Evolutionary conservation across 169 alveolate species (phyloP), one percentile per base, ranked within the genome.

Genomic region (Plasmodium gonderi): DNA sequence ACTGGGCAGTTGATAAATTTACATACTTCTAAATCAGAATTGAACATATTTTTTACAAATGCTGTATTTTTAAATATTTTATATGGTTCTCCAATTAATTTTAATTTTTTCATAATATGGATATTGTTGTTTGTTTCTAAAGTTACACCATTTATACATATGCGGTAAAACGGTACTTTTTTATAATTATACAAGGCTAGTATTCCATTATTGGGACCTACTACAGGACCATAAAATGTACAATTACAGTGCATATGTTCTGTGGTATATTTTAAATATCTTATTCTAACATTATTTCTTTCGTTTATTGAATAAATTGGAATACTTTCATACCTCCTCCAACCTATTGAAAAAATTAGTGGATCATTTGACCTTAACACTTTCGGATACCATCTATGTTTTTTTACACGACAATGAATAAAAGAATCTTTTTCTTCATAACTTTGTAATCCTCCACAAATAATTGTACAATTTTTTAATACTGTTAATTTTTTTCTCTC

Each of bases 301-400:
- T 99, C 99, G 91, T 98, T 99, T 51, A 99, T 96, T 80, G 99
- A 98, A 90, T 94, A 98, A 7, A 98, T 91, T 4, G 99, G 99
- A 17, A 99, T 91, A n/a, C 99, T 97, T 94, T 99, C 99, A 94
- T 98, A 99, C 69, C 99, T 97, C 49, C 99, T 95, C 99, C 99
- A 99, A 1, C 99, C 99, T n/a, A 99, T 97, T 23, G 99, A 98
- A 92, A 98, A 95, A 6, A 99, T 97, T 42, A 99, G 92, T 3
- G 99, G 99, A 91, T 99, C 99, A 87, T 98, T 97, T 64, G 99
- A 97, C 95, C 99, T 99, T 67, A 99, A 95, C 9, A 99, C 96
- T 81, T 98, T 98, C 8, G 99, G 99, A 79, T 97, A 98, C 99
- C 99, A 99, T 89, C 99, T 97, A 83, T 97, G 99, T 54, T 83